Conservation (phyloP, 179 eudicot genomes). For the Heliamphora pulchella region DNA sequence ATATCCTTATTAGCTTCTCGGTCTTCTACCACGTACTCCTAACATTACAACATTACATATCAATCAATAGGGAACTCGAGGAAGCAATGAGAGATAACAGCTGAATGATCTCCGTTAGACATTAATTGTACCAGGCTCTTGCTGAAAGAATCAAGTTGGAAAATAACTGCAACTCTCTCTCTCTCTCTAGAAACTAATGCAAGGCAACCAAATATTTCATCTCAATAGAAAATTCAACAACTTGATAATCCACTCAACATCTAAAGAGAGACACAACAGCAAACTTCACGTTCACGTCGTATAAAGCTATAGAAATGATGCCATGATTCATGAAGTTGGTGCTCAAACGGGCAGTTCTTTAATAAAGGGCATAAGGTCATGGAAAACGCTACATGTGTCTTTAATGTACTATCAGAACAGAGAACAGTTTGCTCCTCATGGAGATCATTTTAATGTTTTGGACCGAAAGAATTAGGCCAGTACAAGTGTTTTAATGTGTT, state of each 20-base stretch:
- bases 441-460: not conserved
- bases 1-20: conserved; percentile 57
- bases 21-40: conserved; percentile 96
- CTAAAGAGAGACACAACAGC: not conserved
- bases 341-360: not conserved
- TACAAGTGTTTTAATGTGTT: too few species aligned
- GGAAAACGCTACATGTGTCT: not conserved
- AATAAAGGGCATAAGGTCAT: not conserved
- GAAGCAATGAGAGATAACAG: not conserved
- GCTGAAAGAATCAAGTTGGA: not conserved
- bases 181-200: not conserved
- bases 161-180: not conserved
- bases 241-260: not conserved
- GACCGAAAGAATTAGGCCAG: not conserved
- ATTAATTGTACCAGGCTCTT: not conserved
- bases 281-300: not conserved
- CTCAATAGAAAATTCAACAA: not conserved
- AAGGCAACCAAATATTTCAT: not conserved
- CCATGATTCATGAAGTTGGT: not conserved
- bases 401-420: not conserved
- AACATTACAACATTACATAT: conserved; percentile 10
- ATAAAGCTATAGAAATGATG: not conserved
- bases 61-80: not conserved
- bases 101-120: too few species aligned
- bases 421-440: not conserved